Evolutionary conservation across 2,329 filamentous ascomycete genomes (phyloP), one percentile per base, ranked within the genome.

Genomic region (Penicillium digitatum): DNA sequence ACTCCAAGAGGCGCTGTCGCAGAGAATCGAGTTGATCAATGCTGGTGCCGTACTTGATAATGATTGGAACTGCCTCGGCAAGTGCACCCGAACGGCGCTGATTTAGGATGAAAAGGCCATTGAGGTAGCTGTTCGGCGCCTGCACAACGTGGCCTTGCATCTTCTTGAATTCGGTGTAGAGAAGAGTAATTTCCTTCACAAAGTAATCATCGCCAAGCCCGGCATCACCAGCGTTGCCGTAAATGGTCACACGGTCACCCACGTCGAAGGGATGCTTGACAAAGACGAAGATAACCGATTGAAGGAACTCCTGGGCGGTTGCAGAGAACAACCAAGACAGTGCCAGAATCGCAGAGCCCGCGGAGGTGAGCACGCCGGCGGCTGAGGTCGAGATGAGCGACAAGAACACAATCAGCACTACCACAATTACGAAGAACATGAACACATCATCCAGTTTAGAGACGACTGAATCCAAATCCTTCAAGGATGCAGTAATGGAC

Each of bases 81-180:
- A 96, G 81, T 5, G 87, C 88, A 60, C 92, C 92, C 32, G 90
- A 95, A 51, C 93, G 88, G 43, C 93, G 86, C 76, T 96, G 91
- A 73, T 97, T 97, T 42, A 96, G 85, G 59, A 97, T 95, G 74
- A 96, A 96, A 0, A 97, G 81, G 0, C 85, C 90, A 74, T 96
- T 97, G 52, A 97, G 82, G 35, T 96, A 86, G 55, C 88, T 95
- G 81, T 97, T 97, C 11, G 93, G 93, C 0, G 93, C 93, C 73
- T 96, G 93, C 0, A 97, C 93, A 24, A 96, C 87, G 66, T 96
- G 92, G 2, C 93, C 93, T 73, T 96, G 88, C 89, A 96, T 93
- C 79, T 96, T 96, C 81, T 96, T 96, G 79, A 96, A 96, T 68
- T 96, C 93, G 14, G 93, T 97, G 71, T 94, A 97, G 16, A 96